A percentile compares a stretch with the other conserved stretches of the same genome.
Evolutionary conservation across 1,284 basidiomycete species (phyloP).

Genomic region (Termitomyces sp.): DNA sequence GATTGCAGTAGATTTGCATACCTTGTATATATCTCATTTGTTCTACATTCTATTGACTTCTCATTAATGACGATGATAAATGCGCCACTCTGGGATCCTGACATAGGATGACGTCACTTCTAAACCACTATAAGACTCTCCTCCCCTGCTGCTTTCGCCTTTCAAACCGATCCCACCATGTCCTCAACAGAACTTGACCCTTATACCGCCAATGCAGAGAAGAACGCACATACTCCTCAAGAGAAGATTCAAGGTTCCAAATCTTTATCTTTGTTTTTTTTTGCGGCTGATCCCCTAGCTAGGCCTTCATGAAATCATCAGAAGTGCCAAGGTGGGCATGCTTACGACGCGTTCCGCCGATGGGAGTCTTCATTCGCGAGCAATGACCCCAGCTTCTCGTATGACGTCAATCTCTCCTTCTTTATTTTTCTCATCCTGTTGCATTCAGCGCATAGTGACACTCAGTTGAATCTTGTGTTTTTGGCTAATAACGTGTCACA

Average conservation of each 20-base stretch:
- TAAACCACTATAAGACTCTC: constrained; percentile 6
- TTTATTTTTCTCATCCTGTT: neutral
- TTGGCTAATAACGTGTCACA: constrained; percentile 72
- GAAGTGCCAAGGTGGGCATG: constrained; percentile 67
- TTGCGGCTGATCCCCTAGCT: neutral
- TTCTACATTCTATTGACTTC: constrained; percentile 19
- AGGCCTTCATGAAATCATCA: constrained; percentile 61
- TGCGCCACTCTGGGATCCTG: neutral
- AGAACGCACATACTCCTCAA: constrained; percentile 46
- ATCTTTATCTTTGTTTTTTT: neutral
- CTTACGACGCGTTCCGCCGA: constrained; percentile 73
- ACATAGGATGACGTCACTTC: constrained; percentile 14
- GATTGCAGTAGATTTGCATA: constrained; percentile 35
- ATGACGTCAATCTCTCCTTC: constrained; percentile 22
- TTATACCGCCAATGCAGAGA: constrained; percentile 57
- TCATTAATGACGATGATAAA: constrained; percentile 11
- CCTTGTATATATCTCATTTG: constrained; percentile 25
- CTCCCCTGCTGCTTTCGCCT: neutral
- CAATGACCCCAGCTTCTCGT: constrained; percentile 76
- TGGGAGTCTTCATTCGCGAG: constrained; percentile 76
- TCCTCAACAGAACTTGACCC: constrained; percentile 49
- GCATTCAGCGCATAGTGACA: constrained; percentile 37
- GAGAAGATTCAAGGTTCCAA: constrained; percentile 60
- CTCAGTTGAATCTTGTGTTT: constrained; percentile 59
- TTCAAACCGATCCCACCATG: constrained; percentile 17